These are phyloP conservation scores for Diaporthe velutina DNA, from an alignment of 2,329 filamentous ascomycete species.

Conservation along the genomic window DNA sequence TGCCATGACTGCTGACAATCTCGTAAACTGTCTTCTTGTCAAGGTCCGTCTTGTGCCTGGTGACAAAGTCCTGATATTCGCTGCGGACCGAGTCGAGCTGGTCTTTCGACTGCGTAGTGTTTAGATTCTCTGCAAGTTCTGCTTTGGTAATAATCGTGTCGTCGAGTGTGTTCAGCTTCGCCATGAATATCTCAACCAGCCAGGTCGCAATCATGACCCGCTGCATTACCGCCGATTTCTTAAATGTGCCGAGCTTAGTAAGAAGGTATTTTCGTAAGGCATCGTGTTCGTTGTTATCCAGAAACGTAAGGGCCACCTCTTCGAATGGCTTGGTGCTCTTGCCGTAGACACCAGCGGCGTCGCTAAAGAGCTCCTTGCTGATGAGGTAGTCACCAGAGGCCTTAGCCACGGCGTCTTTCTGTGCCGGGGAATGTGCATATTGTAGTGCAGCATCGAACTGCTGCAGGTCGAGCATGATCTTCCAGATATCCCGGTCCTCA, in stretches of 20 bases:
- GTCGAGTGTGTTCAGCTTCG: constrained; percentile 93
- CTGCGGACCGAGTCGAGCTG: constrained; percentile 78
- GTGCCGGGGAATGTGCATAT: constrained; percentile 82
- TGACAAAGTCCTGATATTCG: constrained; percentile 91
- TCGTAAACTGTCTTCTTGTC: constrained; percentile 95
- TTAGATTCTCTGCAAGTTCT: constrained; percentile 80
- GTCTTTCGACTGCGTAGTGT: constrained; percentile 77
- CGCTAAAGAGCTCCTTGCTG: constrained; percentile 82
- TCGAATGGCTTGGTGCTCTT: constrained; percentile 98
- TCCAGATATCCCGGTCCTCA: constrained; percentile 94
- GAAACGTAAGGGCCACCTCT: constrained; percentile 90
- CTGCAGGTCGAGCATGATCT: constrained; percentile 87
- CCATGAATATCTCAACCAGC: constrained; percentile 97
- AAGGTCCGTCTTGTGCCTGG: constrained; percentile 86
- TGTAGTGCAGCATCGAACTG: constrained; percentile 90
- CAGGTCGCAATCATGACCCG: constrained; percentile 94
- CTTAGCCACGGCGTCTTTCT: constrained; percentile 92
- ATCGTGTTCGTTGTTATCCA: constrained; percentile 91
- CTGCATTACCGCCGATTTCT: constrained; percentile 90
- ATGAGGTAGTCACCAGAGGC: constrained; percentile 92
- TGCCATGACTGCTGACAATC: constrained; percentile 93
- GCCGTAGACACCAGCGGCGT: constrained; percentile 92
- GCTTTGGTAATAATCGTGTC: constrained; percentile 93
- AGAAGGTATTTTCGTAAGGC: constrained; percentile 90
- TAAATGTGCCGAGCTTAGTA: constrained; percentile 84